Conservation (phyloP, 441 rosid species). For the Populus trichocarpa region DNA sequence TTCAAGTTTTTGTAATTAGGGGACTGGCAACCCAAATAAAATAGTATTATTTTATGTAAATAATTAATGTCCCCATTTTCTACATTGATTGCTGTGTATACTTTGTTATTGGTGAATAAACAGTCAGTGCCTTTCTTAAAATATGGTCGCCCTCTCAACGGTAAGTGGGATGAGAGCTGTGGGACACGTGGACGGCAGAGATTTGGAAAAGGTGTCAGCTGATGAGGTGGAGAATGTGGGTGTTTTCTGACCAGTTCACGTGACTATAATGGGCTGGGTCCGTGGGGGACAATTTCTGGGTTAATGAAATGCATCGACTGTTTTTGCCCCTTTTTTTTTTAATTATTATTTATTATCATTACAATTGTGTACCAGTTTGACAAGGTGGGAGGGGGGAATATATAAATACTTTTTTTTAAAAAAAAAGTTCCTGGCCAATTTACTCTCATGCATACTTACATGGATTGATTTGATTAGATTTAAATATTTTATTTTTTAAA, state of each 20-base stretch:
- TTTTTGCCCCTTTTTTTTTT: too few species aligned
- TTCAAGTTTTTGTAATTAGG: too few species aligned
- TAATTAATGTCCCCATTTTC: neutral
- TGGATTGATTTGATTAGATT: too few species aligned
- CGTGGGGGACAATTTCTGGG: constrained; percentile 6
- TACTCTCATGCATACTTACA: too few species aligned
- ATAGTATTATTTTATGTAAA: neutral
- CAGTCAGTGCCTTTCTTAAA: neutral
- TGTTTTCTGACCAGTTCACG: constrained; percentile 38
- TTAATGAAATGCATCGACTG: neutral
- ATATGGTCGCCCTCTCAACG: constrained; percentile 17
- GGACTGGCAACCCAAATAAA: neutral
- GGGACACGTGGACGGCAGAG: constrained; percentile 25
- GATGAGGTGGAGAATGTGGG: neutral
- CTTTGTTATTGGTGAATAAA: too few species aligned
- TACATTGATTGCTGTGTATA: neutral
- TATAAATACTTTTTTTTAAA: too few species aligned
- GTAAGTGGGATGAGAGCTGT: neutral
- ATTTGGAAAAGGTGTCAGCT: constrained; percentile 15
- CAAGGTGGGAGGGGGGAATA: neutral
- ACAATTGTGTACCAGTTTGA: neutral
- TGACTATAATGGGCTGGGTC: constrained; percentile 23
- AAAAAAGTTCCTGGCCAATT: too few species aligned
- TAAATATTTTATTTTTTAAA: too few species aligned
- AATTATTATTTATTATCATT: too few species aligned